phyloP scores from a whole-genome alignment of 495 filamentous ascomycete species.

The Cladorrhinum samala region DNA sequence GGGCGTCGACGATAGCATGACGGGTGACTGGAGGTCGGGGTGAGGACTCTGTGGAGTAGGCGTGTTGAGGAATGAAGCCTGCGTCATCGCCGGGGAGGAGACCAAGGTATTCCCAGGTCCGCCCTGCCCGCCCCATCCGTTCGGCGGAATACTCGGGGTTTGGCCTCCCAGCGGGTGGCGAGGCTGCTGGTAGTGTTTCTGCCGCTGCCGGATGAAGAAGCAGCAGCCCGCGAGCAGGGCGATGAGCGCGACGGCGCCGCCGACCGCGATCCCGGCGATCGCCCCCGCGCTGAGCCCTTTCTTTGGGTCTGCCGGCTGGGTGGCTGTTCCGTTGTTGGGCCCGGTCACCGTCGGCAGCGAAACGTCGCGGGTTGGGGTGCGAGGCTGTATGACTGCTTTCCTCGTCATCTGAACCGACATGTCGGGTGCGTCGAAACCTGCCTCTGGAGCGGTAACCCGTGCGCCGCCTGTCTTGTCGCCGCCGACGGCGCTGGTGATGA shows the following conservation, averaged over 20 bases:
- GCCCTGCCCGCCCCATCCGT: not conserved
- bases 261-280: slow-evolving; percentile 16
- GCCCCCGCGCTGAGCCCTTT: slow-evolving; percentile 5
- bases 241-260: slow-evolving; percentile 1
- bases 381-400: slow-evolving; percentile 3
- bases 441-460: slow-evolving; percentile 1
- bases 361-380: slow-evolving; percentile 10
- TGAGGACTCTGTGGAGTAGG: not conserved
- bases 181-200: slow-evolving; percentile 9
- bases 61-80: not conserved
- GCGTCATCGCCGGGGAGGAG: not conserved
- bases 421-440: slow-evolving; percentile 13
- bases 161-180: not conserved
- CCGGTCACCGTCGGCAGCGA: not conserved
- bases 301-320: not conserved
- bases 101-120: not conserved
- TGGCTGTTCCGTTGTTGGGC: too few relatives aligned
- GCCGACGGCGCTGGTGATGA: slow-evolving; percentile 10
- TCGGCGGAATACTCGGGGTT: not conserved
- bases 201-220: slow-evolving; percentile 9
- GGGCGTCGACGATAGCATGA: not conserved
- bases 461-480: slow-evolving; percentile 12
- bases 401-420: slow-evolving; percentile 15
- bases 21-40: not conserved
- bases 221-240: slow-evolving; percentile 2